Conservation (phyloP, 1,139 yeast species). For the Yamadazyma taylorii region DNA sequence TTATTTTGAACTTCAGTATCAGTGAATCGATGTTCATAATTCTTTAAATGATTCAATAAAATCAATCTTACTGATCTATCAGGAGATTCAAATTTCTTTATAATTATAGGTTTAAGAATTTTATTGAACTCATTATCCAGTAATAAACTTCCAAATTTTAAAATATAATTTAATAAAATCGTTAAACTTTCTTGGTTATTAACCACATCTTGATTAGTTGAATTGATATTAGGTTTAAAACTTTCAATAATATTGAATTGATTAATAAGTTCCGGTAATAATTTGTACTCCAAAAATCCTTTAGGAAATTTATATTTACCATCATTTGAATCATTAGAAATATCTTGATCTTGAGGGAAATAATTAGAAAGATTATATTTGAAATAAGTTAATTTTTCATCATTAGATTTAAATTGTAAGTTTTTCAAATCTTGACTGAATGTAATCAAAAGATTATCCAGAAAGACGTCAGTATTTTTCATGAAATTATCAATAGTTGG, state of each 20-base stretch:
- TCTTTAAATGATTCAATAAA: constrained; percentile 62
- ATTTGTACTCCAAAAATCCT: constrained; percentile 59
- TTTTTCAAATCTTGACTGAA: constrained; percentile 53
- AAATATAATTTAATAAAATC: constrained; percentile 45
- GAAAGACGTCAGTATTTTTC: constrained; percentile 42
- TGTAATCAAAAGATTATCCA: constrained; percentile 43
- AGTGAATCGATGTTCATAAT: constrained; percentile 50
- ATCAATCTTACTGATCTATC: constrained; percentile 79
- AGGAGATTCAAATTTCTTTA: constrained; percentile 60
- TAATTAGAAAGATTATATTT: constrained; percentile 40
- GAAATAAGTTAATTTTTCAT: constrained; percentile 55
- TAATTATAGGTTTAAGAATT: constrained; percentile 60
- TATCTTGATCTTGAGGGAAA: constrained; percentile 19
- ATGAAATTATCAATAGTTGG: constrained; percentile 51
- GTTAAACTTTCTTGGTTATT: constrained; percentile 42
- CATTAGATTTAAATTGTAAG: constrained; percentile 48
- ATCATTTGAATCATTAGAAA: constrained; percentile 7
- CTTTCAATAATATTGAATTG: constrained; percentile 31
- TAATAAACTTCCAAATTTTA: constrained; percentile 45
- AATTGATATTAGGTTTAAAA: constrained; percentile 20
- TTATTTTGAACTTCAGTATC: constrained; percentile 67
- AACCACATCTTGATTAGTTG: constrained; percentile 31
- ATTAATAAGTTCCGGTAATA: constrained; percentile 64
- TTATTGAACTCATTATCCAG: constrained; percentile 40
- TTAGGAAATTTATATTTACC: constrained; percentile 43